Conservation (phyloP, 257 asterid genomes). For the Nicotiana otophora region DNA sequence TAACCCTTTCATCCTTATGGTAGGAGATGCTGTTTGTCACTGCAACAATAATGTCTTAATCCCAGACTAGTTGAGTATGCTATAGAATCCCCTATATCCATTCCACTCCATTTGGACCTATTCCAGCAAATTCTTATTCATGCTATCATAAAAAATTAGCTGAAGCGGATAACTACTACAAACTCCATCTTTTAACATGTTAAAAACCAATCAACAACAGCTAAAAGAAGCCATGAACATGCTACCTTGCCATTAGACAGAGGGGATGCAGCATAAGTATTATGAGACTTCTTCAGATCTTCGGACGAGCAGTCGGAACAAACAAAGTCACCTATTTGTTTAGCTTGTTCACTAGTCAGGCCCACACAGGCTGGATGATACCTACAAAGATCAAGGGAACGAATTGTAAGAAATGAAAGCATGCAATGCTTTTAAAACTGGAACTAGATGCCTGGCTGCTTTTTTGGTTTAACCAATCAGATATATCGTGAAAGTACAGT, state of each 20-base stretch:
- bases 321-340: conserved; percentile 34
- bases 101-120: not conserved
- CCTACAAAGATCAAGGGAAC: conserved; percentile 32
- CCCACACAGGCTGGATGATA: conserved; percentile 69
- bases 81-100: not conserved
- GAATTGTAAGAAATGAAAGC: not conserved
- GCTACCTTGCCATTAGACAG: conserved; percentile 33
- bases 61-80: not conserved
- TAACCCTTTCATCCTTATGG: not conserved
- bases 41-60: not conserved
- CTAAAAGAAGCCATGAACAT: not conserved
- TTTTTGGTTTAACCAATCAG: not conserved
- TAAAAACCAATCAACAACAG: not conserved
- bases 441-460: not conserved
- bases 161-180: not conserved
- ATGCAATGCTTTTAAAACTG: not conserved
- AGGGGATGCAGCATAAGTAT: conserved; percentile 8
- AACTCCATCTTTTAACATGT: not conserved
- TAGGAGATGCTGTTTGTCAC: not conserved
- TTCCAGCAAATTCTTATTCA: not conserved
- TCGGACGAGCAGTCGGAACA: conserved; percentile 47
- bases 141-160: not conserved
- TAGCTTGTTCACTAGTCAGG: conserved; percentile 46
- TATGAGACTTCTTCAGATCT: conserved; percentile 29
- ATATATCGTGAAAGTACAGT: not conserved